phyloP scores from a whole-genome alignment of 2,329 filamentous ascomycete species.

The Pseudogymnoascus sp. region DNA sequence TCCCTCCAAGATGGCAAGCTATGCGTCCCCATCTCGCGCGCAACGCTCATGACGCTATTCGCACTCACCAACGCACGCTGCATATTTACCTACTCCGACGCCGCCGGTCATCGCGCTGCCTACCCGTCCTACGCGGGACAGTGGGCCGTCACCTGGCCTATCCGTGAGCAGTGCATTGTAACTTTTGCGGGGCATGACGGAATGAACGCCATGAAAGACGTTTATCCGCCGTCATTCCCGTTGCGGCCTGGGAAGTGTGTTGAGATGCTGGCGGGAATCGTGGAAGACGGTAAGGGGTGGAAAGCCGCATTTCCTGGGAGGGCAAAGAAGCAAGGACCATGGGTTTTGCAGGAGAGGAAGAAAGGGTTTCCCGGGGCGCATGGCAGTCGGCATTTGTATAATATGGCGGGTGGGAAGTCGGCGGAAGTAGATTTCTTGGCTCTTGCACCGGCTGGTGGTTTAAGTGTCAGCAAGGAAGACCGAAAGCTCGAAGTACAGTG shows the following conservation, averaged over 20 bases:
- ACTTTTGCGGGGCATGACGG: constrained; percentile 16
- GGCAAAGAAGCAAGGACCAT: constrained; percentile 13
- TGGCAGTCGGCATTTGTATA: constrained; percentile 26
- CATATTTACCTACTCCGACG: constrained; percentile 27
- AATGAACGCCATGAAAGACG: constrained; percentile 15
- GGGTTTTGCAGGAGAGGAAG: constrained; percentile 13
- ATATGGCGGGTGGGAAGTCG: constrained; percentile 27
- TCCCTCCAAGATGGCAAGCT: constrained; percentile 1
- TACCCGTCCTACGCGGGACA: constrained; percentile 29
- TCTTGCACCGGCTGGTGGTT: neutral
- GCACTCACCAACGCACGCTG: constrained; percentile 23
- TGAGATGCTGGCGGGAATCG: constrained; percentile 20
- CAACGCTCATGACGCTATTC: constrained; percentile 12
- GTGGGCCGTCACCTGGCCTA: constrained; percentile 29
- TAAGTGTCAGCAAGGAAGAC: neutral
- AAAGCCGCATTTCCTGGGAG: constrained; percentile 20
- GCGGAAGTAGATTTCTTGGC: constrained; percentile 28
- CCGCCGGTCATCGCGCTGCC: constrained; percentile 26
- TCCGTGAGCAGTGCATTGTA: constrained; percentile 19
- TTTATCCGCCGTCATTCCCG: constrained; percentile 17
- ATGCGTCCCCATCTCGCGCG: constrained; percentile 11
- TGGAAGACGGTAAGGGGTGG: constrained; percentile 12
- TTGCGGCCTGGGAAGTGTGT: constrained; percentile 20
- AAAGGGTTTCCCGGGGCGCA: constrained; percentile 27
- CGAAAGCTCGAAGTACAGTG: constrained; percentile 19